These are phyloP conservation scores for Orychophragmus violaceus DNA, from an alignment of 345 rosid species.

Conservation along the genomic window DNA sequence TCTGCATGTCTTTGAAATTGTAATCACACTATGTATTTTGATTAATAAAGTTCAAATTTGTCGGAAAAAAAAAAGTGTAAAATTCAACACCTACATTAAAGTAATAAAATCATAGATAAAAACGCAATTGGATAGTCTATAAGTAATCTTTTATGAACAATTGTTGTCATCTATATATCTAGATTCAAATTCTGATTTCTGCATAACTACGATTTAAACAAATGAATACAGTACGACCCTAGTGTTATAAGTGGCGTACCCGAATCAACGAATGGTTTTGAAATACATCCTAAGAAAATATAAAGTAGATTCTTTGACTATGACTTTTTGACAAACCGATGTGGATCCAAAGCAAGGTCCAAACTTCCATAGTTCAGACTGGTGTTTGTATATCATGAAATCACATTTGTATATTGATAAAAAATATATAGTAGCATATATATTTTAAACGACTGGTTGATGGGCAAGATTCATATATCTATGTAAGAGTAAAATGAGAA, in stretches of 20 bases:
- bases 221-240: too few relatives aligned
- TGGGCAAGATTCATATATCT: slow-evolving; percentile 9
- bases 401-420: too few relatives aligned
- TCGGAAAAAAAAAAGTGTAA: too few relatives aligned
- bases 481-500: slow-evolving; percentile 7
- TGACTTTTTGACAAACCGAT: slow-evolving; percentile 42
- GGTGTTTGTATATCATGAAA: slow-evolving; percentile 3
- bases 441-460: background rate
- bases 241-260: background rate
- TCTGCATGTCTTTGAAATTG: too few relatives aligned
- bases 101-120: too few relatives aligned
- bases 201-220: background rate
- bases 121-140: background rate
- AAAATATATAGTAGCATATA: too few relatives aligned
- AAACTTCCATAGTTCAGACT: slow-evolving; percentile 10
- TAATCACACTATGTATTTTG: too few relatives aligned
- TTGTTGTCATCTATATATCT: background rate
- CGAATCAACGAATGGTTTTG: background rate
- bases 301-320: slow-evolving; percentile 36
- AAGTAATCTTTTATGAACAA: too few relatives aligned
- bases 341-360: slow-evolving; percentile 31
- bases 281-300: too few relatives aligned
- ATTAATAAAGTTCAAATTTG: too few relatives aligned
- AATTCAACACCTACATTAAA: too few relatives aligned
- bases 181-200: background rate